Percentiles rank a stretch among this genome's conserved stretches.
Conservation (phyloP, 352 stramenopile genomes). For the Phytophthora aleatoria region DNA sequence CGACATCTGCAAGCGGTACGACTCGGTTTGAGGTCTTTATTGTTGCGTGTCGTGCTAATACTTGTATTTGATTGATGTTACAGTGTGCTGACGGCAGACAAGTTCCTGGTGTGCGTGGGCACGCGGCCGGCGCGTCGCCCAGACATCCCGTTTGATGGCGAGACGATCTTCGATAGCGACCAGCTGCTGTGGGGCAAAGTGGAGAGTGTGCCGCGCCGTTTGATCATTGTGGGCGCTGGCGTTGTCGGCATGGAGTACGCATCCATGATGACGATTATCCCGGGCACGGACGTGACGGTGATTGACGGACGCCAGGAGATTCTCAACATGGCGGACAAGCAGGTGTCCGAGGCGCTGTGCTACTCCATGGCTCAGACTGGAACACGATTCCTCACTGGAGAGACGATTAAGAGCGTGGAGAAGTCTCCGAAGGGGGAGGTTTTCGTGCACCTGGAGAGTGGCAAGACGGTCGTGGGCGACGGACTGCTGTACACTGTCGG, state of each 20-base stretch:
- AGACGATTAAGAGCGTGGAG: constrained; percentile 81
- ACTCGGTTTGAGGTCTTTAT: neutral
- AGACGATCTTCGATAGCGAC: constrained; percentile 87
- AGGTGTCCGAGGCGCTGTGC: constrained; percentile 85
- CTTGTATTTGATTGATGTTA: neutral
- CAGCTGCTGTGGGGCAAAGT: constrained; percentile 85
- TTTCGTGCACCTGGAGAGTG: constrained; percentile 81
- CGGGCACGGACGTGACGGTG: constrained; percentile 88
- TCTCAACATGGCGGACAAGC: constrained; percentile 89
- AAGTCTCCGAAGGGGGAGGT: constrained; percentile 70
- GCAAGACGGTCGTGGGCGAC: constrained; percentile 86
- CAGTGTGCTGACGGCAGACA: constrained; percentile 83
- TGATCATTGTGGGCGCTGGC: constrained; percentile 85
- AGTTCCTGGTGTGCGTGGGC: constrained; percentile 87
- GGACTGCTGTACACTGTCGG: constrained; percentile 88
- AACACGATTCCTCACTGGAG: constrained; percentile 83
- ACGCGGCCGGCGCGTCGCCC: constrained; percentile 78
- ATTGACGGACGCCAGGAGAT: constrained; percentile 89
- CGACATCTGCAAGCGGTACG: constrained; percentile 86
- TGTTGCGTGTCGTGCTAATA: constrained; percentile 4
- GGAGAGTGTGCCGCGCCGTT: constrained; percentile 68
- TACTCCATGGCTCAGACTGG: constrained; percentile 90
- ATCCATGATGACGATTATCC: constrained; percentile 92
- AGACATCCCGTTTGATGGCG: constrained; percentile 88
- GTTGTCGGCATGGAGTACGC: constrained; percentile 94